Evolutionary conservation across 1,284 basidiomycete genomes (phyloP), one percentile per base, ranked within the genome.

Genomic region (Athelia sp.): DNA sequence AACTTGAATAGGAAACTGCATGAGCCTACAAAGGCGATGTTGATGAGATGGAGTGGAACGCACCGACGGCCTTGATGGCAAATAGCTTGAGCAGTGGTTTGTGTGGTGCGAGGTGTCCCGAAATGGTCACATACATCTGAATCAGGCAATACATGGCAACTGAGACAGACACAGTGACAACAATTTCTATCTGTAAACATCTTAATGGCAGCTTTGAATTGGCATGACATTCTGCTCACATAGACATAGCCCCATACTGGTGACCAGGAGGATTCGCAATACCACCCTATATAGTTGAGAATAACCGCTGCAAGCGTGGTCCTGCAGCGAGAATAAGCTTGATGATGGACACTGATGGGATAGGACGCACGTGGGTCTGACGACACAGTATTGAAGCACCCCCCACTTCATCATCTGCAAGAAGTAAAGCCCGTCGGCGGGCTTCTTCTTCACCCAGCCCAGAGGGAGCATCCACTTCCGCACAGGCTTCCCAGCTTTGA

Each of bases 391-490:
- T 60, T 92, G 89, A n/a, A 90, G 69, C 10, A 91, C 80, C 17
- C 79, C 82, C 80, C 87, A 87, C 65, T 90, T 90, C 81, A 87
- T 87, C 44, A 86, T 63, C 61, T 88, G 86, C 32, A 91, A 64
- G 58, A 90, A 90, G 55, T 83, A 81, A 15, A 89, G 64, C 0
- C 81, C 84, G 57, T 84, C 81, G 58, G 66, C 70, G 0, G 87
- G 87, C 55, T 83, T 82, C 70, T 76, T 79, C 51, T 76, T 78
- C 49, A 87, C 66, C 51, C 73, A 79, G 0, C 80, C 74, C 3
- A 91, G 59, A 0, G 89, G 88, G 59, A 82, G 84, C 53, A 88
- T 72, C 88, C 89, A 91, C 52, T 78, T 80, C 52, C 71, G 68
- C 24, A 75, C 56, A 45, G 73, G 62, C 47, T 80, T 66, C 15